These are phyloP conservation scores for Reticulascus tulasneorum DNA, from an alignment of 2,329 filamentous ascomycete genomes.

Conservation along the genomic window DNA sequence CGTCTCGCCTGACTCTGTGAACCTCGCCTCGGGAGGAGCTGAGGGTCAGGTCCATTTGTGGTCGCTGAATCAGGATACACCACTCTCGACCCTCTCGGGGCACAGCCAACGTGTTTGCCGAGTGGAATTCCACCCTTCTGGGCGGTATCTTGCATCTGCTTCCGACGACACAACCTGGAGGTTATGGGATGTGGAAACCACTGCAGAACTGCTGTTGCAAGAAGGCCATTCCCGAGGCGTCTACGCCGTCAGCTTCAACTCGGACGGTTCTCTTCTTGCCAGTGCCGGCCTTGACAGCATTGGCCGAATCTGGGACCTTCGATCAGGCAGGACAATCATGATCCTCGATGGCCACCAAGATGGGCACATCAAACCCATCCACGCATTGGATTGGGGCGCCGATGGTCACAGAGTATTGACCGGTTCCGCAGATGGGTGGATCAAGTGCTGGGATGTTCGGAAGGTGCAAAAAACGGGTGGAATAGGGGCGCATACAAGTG, in stretches of 20 bases:
- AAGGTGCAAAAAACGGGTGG: constrained; percentile 80
- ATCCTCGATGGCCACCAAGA: constrained; percentile 77
- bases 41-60: constrained; percentile 87
- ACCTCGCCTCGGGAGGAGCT: constrained; percentile 85
- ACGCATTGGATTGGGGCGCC: constrained; percentile 85
- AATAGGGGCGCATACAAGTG: constrained; percentile 85
- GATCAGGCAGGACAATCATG: constrained; percentile 92
- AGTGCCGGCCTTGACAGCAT: constrained; percentile 94
- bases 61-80: constrained; percentile 83
- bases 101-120: constrained; percentile 86
- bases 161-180: constrained; percentile 97
- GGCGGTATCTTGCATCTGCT: constrained; percentile 83
- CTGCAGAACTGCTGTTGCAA: constrained; percentile 78
- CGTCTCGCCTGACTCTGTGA: constrained; percentile 70
- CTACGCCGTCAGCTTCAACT: constrained; percentile 84
- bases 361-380: constrained; percentile 82
- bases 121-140: constrained; percentile 91
- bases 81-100: constrained; percentile 74
- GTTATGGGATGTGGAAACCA: constrained; percentile 88
- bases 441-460: constrained; percentile 96
- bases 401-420: constrained; percentile 93
- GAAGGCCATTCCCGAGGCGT: constrained; percentile 95
- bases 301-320: constrained; percentile 90
- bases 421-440: constrained; percentile 88
- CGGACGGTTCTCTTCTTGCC: constrained; percentile 83